Evolutionary conservation across 2,329 filamentous ascomycete species (phyloP).

Genomic region (Domatiomyces globalis): DNA sequence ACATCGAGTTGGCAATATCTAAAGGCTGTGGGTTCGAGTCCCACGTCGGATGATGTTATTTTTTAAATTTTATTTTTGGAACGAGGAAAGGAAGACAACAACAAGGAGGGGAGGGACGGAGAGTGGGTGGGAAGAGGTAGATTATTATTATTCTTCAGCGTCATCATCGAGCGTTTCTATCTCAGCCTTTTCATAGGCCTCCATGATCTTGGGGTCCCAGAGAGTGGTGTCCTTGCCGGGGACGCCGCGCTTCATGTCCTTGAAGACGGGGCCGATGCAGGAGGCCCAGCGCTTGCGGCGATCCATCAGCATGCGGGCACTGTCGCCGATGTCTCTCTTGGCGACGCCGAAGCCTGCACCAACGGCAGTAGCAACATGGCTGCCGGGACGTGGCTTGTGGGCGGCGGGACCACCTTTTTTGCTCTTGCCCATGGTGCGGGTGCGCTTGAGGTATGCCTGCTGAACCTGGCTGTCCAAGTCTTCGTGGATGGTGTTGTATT

Average conservation of each 20-base stretch:
- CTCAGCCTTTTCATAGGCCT: conserved; percentile 57
- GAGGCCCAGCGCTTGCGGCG: conserved; percentile 77
- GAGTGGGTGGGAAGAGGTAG: too few species aligned
- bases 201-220: conserved; percentile 62
- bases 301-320: conserved; percentile 86
- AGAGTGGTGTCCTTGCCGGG: conserved; percentile 56
- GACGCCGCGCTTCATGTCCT: conserved; percentile 63
- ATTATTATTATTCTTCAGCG: conserved; percentile 36
- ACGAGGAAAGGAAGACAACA: background rate
- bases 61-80: background rate
- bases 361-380: conserved; percentile 35
- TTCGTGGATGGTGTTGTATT: conserved; percentile 92
- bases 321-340: conserved; percentile 66
- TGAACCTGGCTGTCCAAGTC: conserved; percentile 93
- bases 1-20: background rate
- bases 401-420: conserved; percentile 68
- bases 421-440: conserved; percentile 81
- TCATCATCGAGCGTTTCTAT: conserved; percentile 71
- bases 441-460: conserved; percentile 88
- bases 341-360: conserved; percentile 42
- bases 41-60: background rate
- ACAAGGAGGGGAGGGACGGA: too few species aligned
- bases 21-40: conserved; percentile 1
- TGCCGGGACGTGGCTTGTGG: conserved; percentile 40
- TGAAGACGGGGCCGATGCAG: conserved; percentile 79